A percentile compares a stretch with the other conserved stretches of the same genome.
These are phyloP conservation scores for Botryotinia narcissicola DNA, from an alignment of 2,329 filamentous ascomycete genomes.

Conservation along the genomic window DNA sequence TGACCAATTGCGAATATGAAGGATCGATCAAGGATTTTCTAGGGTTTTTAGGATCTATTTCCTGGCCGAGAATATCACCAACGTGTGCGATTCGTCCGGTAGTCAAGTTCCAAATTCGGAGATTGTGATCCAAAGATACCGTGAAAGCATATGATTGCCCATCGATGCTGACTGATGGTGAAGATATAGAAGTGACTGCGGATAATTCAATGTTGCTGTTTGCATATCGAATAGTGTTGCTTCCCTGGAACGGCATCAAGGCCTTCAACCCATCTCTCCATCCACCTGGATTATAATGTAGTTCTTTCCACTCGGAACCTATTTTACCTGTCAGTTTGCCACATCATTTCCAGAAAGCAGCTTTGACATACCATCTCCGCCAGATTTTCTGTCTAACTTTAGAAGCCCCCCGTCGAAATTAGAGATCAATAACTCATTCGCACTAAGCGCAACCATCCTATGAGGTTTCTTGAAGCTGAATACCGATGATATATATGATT, in stretches of 20 bases:
- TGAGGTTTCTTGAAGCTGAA: constrained; percentile 78
- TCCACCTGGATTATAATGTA: constrained; percentile 69
- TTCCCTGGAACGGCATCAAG: constrained; percentile 64
- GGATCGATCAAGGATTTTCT: constrained; percentile 78
- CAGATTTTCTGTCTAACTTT: constrained; percentile 61
- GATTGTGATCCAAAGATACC: constrained; percentile 81
- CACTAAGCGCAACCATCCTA: constrained; percentile 70
- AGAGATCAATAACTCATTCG: constrained; percentile 73
- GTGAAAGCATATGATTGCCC: constrained; percentile 66
- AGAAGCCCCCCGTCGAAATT: constrained; percentile 77
- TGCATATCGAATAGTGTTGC: constrained; percentile 61
- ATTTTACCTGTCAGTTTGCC: constrained; percentile 21
- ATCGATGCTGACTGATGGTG: constrained; percentile 46
- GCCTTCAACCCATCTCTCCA: constrained; percentile 67
- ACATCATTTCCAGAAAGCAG: background rate
- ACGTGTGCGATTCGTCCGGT: constrained; percentile 74
- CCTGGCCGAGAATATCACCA: constrained; percentile 72
- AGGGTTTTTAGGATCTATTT: constrained; percentile 63
- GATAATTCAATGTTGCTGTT: constrained; percentile 64
- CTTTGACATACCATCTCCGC: constrained; percentile 46
- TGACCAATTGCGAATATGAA: constrained; percentile 72
- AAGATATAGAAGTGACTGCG: constrained; percentile 61
- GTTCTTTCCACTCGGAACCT: constrained; percentile 61
- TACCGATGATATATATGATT: constrained; percentile 68
- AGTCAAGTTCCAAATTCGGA: constrained; percentile 87